These are phyloP conservation scores for Trametes cingulata DNA, from an alignment of 768 basidiomycete genomes.

Conservation along the genomic window DNA sequence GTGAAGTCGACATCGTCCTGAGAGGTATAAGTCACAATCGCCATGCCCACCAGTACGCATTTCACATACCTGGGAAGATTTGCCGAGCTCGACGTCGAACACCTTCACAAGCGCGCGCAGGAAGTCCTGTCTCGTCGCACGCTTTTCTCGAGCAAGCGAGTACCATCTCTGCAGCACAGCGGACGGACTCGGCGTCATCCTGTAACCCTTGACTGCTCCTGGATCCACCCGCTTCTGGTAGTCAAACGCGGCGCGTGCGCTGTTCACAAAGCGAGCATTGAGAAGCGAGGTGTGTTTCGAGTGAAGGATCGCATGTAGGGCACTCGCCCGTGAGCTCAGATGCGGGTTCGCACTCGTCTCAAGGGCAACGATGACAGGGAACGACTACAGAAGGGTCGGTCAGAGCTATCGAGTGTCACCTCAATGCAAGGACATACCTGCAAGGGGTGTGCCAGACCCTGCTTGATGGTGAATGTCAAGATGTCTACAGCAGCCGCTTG, in stretches of 20 bases:
- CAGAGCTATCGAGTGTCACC: neutral
- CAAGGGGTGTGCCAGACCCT: constrained; percentile 93
- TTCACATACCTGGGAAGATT: constrained; percentile 55
- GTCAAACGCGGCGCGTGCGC: constrained; percentile 77
- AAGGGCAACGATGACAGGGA: constrained; percentile 90
- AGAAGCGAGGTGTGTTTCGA: constrained; percentile 87
- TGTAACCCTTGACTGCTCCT: constrained; percentile 64
- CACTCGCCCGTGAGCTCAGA: constrained; percentile 74
- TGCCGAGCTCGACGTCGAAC: constrained; percentile 70
- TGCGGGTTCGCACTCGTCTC: constrained; percentile 72
- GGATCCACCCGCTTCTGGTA: constrained; percentile 68
- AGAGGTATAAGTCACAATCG: neutral
- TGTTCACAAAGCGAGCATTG: constrained; percentile 81
- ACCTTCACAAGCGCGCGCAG: constrained; percentile 78
- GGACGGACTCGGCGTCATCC: constrained; percentile 58
- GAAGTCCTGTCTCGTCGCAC: constrained; percentile 83
- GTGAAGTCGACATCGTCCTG: constrained; percentile 84
- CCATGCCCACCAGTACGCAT: neutral
- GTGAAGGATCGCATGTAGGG: constrained; percentile 80
- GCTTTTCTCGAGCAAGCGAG: constrained; percentile 86
- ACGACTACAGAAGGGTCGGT: constrained; percentile 54
- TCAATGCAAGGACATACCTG: constrained; percentile 50
- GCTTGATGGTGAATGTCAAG: constrained; percentile 88
- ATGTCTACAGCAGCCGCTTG: constrained; percentile 89
- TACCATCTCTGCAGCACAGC: constrained; percentile 93